Percentiles rank a stretch among this genome's conserved stretches.
phyloP scores from a whole-genome alignment of 2,329 filamentous ascomycete species.

The Colletotrichum godetiae region DNA sequence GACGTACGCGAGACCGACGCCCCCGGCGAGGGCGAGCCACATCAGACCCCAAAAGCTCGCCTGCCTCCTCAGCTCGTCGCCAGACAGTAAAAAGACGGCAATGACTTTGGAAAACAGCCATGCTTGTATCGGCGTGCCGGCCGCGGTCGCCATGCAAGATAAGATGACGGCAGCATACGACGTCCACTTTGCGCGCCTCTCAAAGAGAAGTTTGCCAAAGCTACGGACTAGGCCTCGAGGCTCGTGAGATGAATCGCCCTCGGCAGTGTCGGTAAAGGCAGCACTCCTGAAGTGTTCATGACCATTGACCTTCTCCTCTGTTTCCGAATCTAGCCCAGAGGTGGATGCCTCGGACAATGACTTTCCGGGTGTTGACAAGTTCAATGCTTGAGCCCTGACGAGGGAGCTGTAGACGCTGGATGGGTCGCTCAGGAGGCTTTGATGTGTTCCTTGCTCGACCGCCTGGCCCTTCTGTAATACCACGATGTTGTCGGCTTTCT shows the following conservation, averaged over 20 bases:
- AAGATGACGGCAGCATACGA: slow-evolving; percentile 40
- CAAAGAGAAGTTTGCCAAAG: slow-evolving; percentile 37
- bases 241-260: neutral
- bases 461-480: slow-evolving; percentile 56
- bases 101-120: slow-evolving; percentile 45
- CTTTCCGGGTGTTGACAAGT: slow-evolving; percentile 8
- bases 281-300: neutral
- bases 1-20: slow-evolving; percentile 43
- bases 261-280: neutral
- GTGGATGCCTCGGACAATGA: neutral
- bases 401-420: slow-evolving; percentile 39
- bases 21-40: slow-evolving; percentile 44
- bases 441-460: slow-evolving; percentile 50
- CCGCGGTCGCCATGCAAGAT: slow-evolving; percentile 40
- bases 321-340: slow-evolving; percentile 10
- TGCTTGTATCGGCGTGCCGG: slow-evolving; percentile 43
- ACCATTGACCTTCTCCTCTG: slow-evolving; percentile 5
- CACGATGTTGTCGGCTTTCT: slow-evolving; percentile 50
- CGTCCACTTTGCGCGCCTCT: slow-evolving; percentile 40
- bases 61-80: slow-evolving; percentile 22
- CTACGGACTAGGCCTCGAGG: slow-evolving; percentile 26
- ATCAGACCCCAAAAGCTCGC: slow-evolving; percentile 45
- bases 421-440: slow-evolving; percentile 34
- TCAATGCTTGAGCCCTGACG: slow-evolving; percentile 39
- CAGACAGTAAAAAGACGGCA: slow-evolving; percentile 39